Conservation (phyloP, 305 asterid species). For the Nicotiana rustica region DNA sequence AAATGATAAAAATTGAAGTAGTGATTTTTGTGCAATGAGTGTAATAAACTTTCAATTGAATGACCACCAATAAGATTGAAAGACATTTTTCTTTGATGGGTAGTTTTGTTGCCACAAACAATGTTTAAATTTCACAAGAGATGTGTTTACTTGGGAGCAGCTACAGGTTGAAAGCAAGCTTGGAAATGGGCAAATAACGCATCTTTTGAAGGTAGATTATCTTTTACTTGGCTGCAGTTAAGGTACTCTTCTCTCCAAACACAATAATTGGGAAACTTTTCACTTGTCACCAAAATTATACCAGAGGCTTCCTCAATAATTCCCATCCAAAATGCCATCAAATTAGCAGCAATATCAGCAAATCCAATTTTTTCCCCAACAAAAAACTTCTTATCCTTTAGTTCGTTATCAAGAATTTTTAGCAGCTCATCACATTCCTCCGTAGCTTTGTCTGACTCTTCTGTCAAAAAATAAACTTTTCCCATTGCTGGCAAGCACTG, state of each 20-base stretch:
- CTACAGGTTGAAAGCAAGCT: conserved; percentile 18
- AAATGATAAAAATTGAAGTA: no score
- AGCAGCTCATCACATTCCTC: conserved; percentile 31
- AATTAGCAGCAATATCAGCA: conserved; percentile 39
- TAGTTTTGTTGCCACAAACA: neutral
- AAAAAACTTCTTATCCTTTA: conserved; percentile 38
- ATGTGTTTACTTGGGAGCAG: conserved; percentile 3
- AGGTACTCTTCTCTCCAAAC: conserved; percentile 37
- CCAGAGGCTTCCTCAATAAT: conserved; percentile 29
- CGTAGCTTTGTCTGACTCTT: conserved; percentile 38
- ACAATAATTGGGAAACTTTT: conserved; percentile 37
- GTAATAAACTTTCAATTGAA: no score
- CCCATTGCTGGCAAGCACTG: conserved; percentile 27
- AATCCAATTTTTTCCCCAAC: conserved; percentile 40
- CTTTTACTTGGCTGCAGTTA: conserved; percentile 28
- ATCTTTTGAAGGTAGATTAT: conserved; percentile 37
- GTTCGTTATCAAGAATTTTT: conserved; percentile 37
- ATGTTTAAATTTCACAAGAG: neutral
- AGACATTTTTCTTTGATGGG: no score
- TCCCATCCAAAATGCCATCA: conserved; percentile 34
- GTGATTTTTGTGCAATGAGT: no score
- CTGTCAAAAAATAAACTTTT: conserved; percentile 14
- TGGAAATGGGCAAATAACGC: conserved; percentile 30
- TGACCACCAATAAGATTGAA: no score
- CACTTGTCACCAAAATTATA: conserved; percentile 28